phyloP scores from a whole-genome alignment of 2,329 filamentous ascomycete genomes.

The Fusarium oligoseptatum region DNA sequence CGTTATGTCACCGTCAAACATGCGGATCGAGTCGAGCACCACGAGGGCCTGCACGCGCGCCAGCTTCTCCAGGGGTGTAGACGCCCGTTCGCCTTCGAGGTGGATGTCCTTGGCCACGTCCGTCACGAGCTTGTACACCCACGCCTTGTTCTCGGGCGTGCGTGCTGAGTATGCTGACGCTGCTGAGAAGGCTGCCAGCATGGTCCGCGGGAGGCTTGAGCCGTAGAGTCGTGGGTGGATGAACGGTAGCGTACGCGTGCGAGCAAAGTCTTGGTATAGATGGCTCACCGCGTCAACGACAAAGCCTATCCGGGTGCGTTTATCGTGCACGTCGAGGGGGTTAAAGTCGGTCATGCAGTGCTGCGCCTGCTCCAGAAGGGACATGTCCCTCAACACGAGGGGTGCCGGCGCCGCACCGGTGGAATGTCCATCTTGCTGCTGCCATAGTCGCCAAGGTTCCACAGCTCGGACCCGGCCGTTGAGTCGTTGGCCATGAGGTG shows the following conservation, averaged over 20 bases:
- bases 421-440: constrained; percentile 50
- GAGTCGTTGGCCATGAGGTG: constrained; percentile 48
- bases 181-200: constrained; percentile 57
- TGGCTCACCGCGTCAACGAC: constrained; percentile 50
- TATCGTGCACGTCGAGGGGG: constrained; percentile 53
- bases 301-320: constrained; percentile 52
- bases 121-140: constrained; percentile 56
- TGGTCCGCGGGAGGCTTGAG: constrained; percentile 53
- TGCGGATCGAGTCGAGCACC: constrained; percentile 57
- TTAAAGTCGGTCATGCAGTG: constrained; percentile 46
- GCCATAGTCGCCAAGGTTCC: constrained; percentile 45
- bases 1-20: constrained; percentile 59
- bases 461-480: constrained; percentile 40
- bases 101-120: constrained; percentile 55
- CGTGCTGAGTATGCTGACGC: constrained; percentile 55
- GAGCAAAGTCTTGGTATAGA: constrained; percentile 53
- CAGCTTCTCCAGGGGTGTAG: constrained; percentile 54
- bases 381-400: constrained; percentile 49
- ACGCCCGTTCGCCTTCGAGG: constrained; percentile 50
- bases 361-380: constrained; percentile 41
- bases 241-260: constrained; percentile 55
- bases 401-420: constrained; percentile 42
- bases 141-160: constrained; percentile 54
- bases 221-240: constrained; percentile 60
- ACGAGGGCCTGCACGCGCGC: constrained; percentile 59